Conservation (phyloP, 331 rosid species). For the Erythrophleum ivorense region DNA sequence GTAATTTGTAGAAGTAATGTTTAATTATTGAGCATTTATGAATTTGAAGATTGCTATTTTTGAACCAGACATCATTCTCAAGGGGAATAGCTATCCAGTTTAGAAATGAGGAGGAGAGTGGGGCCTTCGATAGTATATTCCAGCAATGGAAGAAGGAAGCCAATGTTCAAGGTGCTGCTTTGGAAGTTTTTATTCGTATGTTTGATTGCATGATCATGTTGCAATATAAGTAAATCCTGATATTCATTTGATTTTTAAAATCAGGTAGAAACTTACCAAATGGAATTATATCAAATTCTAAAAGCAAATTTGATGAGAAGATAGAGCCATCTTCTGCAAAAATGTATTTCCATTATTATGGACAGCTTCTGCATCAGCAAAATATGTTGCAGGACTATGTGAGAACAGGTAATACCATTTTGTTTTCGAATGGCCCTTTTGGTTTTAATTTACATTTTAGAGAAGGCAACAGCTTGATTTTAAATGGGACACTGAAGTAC, state of each 20-base stretch:
- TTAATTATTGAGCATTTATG: slow-evolving; percentile 5
- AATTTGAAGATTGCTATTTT: slow-evolving; percentile 40
- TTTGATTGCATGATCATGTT: not conserved
- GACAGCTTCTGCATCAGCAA: slow-evolving; percentile 96
- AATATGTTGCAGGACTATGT: slow-evolving; percentile 99
- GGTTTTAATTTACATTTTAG: slow-evolving; percentile 5
- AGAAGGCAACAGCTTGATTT: not conserved
- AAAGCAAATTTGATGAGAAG: slow-evolving; percentile 92
- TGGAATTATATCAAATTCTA: slow-evolving; percentile 58
- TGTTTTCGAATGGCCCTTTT: slow-evolving; percentile 18
- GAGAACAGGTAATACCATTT: slow-evolving; percentile 79
- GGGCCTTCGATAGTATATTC: slow-evolving; percentile 68
- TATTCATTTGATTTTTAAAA: slow-evolving; percentile 27
- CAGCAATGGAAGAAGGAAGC: slow-evolving; percentile 77
- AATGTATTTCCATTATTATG: slow-evolving; percentile 98
- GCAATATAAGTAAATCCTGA: not conserved
- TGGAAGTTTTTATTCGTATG: slow-evolving; percentile 22
- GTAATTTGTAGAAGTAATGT: not conserved
- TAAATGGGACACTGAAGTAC: not conserved
- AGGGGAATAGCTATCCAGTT: slow-evolving; percentile 71
- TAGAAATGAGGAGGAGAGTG: slow-evolving; percentile 80
- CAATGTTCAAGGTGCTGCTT: slow-evolving; percentile 69
- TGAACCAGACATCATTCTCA: slow-evolving; percentile 66
- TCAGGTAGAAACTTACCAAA: slow-evolving; percentile 66
- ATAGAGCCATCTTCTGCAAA: slow-evolving; percentile 93